These are phyloP conservation scores for Hexamita inflata DNA, from an alignment of 208 protist species.

Conservation along the genomic window DNA sequence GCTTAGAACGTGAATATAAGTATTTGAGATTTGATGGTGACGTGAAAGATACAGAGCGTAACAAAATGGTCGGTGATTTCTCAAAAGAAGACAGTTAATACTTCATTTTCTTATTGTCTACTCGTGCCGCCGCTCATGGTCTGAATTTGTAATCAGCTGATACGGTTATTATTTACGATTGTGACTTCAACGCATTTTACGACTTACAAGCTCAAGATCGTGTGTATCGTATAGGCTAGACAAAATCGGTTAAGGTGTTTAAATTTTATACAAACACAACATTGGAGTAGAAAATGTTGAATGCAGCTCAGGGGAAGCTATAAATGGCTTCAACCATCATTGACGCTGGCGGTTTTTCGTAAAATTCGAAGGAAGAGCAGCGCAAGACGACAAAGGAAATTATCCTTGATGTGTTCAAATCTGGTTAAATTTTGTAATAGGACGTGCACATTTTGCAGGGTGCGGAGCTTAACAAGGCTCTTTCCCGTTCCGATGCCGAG, in stretches of 20 bases:
- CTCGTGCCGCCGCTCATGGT: constrained; percentile 2
- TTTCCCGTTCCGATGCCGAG: background rate
- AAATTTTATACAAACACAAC: constrained; percentile 9
- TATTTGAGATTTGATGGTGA: constrained; percentile 22
- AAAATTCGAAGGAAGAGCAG: background rate
- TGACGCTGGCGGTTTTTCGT: background rate
- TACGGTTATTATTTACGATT: constrained; percentile 25
- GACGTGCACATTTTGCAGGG: background rate
- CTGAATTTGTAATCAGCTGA: constrained; percentile 24
- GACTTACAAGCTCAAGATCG: constrained; percentile 18
- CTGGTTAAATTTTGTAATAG: background rate
- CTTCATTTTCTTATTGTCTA: constrained; percentile 24
- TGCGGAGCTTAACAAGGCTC: background rate
- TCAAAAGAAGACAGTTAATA: background rate
- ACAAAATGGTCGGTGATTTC: background rate
- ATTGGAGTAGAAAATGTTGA: constrained; percentile 11
- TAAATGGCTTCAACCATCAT: background rate
- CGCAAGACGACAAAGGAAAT: background rate
- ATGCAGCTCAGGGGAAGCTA: background rate
- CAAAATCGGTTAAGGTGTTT: constrained; percentile 14
- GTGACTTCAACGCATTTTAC: constrained; percentile 26
- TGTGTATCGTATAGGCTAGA: constrained; percentile 2
- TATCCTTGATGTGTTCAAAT: background rate
- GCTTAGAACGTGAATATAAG: background rate
- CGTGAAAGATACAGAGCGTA: constrained; percentile 11